A percentile compares a stretch with the other conserved stretches of the same genome.
These are phyloP conservation scores for Cyclocybe aegerita DNA, from an alignment of 768 basidiomycete species.

Conservation along the genomic window DNA sequence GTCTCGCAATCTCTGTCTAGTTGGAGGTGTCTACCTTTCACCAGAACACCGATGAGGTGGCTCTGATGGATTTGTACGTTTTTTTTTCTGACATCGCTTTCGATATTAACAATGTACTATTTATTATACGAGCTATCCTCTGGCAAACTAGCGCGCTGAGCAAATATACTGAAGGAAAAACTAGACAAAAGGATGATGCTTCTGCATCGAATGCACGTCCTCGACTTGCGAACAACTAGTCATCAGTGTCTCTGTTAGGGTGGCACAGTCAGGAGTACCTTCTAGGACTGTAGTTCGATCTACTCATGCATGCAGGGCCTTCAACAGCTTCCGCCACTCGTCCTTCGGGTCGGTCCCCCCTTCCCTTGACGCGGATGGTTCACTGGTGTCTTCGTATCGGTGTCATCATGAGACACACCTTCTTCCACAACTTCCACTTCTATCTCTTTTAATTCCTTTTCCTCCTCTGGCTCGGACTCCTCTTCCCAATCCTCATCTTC, in stretches of 20 bases:
- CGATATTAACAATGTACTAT: constrained; percentile 6
- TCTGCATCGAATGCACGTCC: too few relatives aligned
- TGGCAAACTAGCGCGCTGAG: too few relatives aligned
- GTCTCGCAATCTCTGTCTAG: constrained; percentile 89
- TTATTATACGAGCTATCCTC: constrained; percentile 4
- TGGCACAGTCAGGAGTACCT: too few relatives aligned
- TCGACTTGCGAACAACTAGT: too few relatives aligned
- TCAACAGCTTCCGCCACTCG: neutral
- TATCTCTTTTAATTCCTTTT: too few relatives aligned
- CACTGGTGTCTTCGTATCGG: too few relatives aligned
- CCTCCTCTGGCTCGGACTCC: neutral
- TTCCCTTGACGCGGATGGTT: neutral
- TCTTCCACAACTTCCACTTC: too few relatives aligned
- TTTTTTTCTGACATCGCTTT: constrained; percentile 4
- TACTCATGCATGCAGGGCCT: neutral
- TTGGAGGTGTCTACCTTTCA: constrained; percentile 72
- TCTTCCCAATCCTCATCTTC: constrained; percentile 4
- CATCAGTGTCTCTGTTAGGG: too few relatives aligned
- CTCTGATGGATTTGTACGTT: neutral
- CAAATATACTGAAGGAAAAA: neutral
- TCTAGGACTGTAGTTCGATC: too few relatives aligned
- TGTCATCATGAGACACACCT: too few relatives aligned
- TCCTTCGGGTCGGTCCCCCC: neutral
- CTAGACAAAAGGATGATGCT: neutral
- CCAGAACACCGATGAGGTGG: constrained; percentile 42